Evolutionary conservation across 257 asterid species (phyloP).

Genomic region (Avicennia marina): DNA sequence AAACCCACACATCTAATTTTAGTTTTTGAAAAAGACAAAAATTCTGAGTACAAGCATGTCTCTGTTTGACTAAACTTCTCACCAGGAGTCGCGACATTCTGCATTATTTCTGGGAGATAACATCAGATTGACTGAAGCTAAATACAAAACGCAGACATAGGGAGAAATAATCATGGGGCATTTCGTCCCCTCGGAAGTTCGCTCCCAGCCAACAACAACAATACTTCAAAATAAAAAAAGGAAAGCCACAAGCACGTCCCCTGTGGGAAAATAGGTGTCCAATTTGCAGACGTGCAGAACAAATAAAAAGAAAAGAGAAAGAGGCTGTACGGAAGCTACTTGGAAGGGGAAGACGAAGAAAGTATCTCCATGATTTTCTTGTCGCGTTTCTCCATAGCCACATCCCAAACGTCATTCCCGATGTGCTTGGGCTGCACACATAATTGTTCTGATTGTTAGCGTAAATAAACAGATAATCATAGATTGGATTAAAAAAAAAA

Average conservation of each 20-base stretch:
- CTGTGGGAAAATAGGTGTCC: neutral
- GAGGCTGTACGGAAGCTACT: constrained; percentile 18
- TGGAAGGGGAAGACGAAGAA: constrained; percentile 46
- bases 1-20: neutral
- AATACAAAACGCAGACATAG: neutral
- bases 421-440: constrained; percentile 81
- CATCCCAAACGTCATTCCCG: constrained; percentile 85
- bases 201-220: neutral
- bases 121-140: neutral
- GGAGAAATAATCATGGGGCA: neutral
- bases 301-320: constrained; percentile 15
- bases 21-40: neutral
- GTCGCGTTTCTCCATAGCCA: constrained; percentile 85
- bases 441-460: neutral
- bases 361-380: constrained; percentile 73
- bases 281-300: neutral
- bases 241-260: neutral
- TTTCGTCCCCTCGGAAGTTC: neutral
- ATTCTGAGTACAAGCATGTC: neutral
- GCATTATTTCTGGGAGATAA: neutral
- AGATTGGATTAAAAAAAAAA: neutral
- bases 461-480: neutral
- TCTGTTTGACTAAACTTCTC: neutral
- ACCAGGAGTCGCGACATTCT: neutral
- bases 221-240: too few species aligned